A percentile compares a stretch with the other conserved stretches of the same genome.
phyloP scores from a whole-genome alignment of 371 early-diverging fungal species.

The Rhizopus arrhizus region DNA sequence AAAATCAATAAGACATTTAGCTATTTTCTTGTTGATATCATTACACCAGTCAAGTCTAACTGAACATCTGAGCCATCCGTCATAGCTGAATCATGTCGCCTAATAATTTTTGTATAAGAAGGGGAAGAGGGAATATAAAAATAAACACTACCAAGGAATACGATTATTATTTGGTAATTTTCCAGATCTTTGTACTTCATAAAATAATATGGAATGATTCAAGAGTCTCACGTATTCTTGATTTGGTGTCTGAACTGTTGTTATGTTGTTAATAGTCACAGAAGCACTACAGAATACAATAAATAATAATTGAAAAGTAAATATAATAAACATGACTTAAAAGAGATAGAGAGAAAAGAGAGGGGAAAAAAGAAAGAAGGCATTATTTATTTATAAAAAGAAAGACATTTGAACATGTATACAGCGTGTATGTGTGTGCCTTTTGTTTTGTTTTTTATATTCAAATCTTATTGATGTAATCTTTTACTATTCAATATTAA shows the following conservation, averaged over 20 bases:
- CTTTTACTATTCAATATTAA: no score
- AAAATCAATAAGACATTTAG: neutral
- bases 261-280: neutral
- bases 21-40: neutral
- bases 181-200: slow-evolving; percentile 62
- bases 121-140: neutral
- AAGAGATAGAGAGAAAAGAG: neutral
- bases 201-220: slow-evolving; percentile 52
- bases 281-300: neutral
- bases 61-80: slow-evolving; percentile 49
- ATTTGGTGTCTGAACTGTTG: slow-evolving; percentile 14
- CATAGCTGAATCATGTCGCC: slow-evolving; percentile 59
- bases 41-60: slow-evolving; percentile 48
- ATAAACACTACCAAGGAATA: slow-evolving; percentile 41
- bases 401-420: neutral
- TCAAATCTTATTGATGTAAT: no score
- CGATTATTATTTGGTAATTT: slow-evolving; percentile 49
- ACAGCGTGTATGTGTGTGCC: neutral
- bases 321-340: neutral
- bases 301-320: neutral
- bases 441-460: neutral
- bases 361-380: neutral
- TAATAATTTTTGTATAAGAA: slow-evolving; percentile 1
- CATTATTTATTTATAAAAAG: neutral
- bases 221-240: slow-evolving; percentile 26